Evolutionary conservation across 106 monocot species (phyloP), one percentile per base, ranked within the genome.

Genomic region (Acorus calamus): DNA sequence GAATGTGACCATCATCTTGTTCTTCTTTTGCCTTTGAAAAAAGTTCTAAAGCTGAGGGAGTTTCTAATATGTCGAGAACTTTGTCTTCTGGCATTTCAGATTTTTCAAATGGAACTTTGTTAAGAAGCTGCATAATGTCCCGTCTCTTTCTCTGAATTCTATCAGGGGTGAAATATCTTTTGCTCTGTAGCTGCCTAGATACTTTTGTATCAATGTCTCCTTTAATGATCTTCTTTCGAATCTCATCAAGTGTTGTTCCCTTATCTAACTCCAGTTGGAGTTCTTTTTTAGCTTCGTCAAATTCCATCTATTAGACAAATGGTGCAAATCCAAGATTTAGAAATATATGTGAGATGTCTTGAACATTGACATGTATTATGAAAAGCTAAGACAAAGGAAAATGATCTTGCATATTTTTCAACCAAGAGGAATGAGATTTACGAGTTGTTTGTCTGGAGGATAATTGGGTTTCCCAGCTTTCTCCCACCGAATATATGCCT

Each of bases 211-310:
- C 70, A 43, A 81, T 67, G 61, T 81, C 65, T 65, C 87, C 96
- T 81, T 91, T 80, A 66, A 72, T 12, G 49, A 87, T 69, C 64
- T 78, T 86, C 58, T 82, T 51, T 43, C 69, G 53, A 55, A 94
- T 64, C 58, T 93, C 74, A 46, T 68, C 63, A 55, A 87, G 46
- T 12, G 87, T 69, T n/a, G 48, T 73, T 62, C 91, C 94, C 13
- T 82, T 85, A 13, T 71, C 74, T 65, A 96, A 44, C 76, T 96
- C 82, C 50, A 66, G 47, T 53, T 82, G 76, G 45, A 96, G 80
- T 8, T 90, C 89, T 72, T 84, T 87, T 68, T 76, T 89, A 66
- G 94, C 89, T 76, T 86, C 81, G 69, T 89, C 86, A 81, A 89
- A 90, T 50, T 94, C 94, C 59, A 79, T 55, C 94, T 94, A 61